A percentile compares a stretch with the other conserved stretches of the same genome.
phyloP scores from a whole-genome alignment of 306 rosid genomes.

The Medicago lupulina region DNA sequence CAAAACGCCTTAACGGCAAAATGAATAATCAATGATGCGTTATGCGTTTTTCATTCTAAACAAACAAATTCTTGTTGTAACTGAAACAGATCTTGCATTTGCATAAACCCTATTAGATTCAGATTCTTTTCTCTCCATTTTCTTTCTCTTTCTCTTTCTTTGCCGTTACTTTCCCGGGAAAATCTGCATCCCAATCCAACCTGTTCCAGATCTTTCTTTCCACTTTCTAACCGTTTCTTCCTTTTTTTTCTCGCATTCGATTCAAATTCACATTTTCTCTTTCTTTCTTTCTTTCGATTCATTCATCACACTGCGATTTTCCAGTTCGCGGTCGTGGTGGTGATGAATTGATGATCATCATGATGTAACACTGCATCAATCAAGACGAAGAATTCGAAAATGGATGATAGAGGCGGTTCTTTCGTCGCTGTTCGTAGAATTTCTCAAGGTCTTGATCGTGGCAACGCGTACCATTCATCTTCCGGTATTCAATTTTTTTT shows the following conservation, averaged over 20 bases:
- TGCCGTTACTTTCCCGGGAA: slow-evolving; percentile 39
- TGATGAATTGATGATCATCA: slow-evolving; percentile 23
- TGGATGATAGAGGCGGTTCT: slow-evolving; percentile 97
- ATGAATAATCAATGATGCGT: slow-evolving; percentile 1
- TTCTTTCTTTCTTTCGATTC: not conserved
- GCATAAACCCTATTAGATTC: slow-evolving; percentile 41
- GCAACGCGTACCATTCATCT: slow-evolving; percentile 80
- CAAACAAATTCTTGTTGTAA: slow-evolving; percentile 30
- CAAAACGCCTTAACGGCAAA: slow-evolving; percentile 37
- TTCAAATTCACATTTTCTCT: slow-evolving; percentile 4
- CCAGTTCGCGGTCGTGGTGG: not conserved
- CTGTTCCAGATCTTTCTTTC: slow-evolving; percentile 8
- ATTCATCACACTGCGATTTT: slow-evolving; percentile 24
- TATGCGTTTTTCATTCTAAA: not conserved
- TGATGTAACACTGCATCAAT: not conserved
- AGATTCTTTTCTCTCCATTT: slow-evolving; percentile 8
- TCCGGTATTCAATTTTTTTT: slow-evolving; percentile 56
- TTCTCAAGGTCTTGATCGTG: slow-evolving; percentile 90
- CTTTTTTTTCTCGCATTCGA: slow-evolving; percentile 38
- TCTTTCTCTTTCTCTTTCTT: slow-evolving; percentile 43
- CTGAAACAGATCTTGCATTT: slow-evolving; percentile 71
- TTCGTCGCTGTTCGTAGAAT: slow-evolving; percentile 97
- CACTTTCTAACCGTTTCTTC: slow-evolving; percentile 2
- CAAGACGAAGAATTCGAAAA: slow-evolving; percentile 29
- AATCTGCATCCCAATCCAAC: slow-evolving; percentile 5